These are phyloP conservation scores for Colletotrichum sp. DNA, from an alignment of 2,329 filamentous ascomycete species.

Conservation along the genomic window DNA sequence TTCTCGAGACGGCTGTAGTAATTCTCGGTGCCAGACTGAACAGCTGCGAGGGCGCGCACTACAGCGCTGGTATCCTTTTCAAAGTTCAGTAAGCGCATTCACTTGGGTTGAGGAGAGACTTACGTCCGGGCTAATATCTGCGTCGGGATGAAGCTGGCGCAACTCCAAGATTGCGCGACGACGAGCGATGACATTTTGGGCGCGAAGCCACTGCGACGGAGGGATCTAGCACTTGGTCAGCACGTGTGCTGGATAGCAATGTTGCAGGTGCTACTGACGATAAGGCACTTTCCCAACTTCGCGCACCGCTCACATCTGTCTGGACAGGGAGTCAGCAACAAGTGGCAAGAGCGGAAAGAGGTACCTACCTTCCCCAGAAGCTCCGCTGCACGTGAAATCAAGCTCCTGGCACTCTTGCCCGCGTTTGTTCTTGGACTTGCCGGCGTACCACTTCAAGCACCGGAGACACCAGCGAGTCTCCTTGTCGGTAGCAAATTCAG, in stretches of 20 bases:
- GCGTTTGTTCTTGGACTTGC: not conserved
- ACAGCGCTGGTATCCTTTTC: not conserved
- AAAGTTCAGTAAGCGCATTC: rapidly evolving
- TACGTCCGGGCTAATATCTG: not conserved
- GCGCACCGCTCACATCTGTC: not conserved
- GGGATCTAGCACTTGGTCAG: not conserved
- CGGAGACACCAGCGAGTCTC: not conserved
- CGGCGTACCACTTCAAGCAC: not conserved
- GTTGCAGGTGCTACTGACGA: not conserved
- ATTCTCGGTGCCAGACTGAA: not conserved
- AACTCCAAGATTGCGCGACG: not conserved
- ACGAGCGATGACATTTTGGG: not conserved
- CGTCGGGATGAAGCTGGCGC: not conserved
- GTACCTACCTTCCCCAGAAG: not conserved
- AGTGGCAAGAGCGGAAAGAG: no score
- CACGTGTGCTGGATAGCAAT: not conserved
- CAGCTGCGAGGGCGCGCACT: not conserved
- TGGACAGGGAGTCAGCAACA: no score
- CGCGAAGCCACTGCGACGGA: not conserved
- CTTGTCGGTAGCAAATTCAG: not conserved
- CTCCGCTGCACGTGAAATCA: not conserved
- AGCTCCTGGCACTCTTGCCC: not conserved
- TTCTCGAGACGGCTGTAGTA: not conserved
- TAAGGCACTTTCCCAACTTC: not conserved
- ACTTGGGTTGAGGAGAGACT: not conserved